These are phyloP conservation scores for Cadophora malorum DNA, from an alignment of 2,329 filamentous ascomycete species.

Conservation along the genomic window DNA sequence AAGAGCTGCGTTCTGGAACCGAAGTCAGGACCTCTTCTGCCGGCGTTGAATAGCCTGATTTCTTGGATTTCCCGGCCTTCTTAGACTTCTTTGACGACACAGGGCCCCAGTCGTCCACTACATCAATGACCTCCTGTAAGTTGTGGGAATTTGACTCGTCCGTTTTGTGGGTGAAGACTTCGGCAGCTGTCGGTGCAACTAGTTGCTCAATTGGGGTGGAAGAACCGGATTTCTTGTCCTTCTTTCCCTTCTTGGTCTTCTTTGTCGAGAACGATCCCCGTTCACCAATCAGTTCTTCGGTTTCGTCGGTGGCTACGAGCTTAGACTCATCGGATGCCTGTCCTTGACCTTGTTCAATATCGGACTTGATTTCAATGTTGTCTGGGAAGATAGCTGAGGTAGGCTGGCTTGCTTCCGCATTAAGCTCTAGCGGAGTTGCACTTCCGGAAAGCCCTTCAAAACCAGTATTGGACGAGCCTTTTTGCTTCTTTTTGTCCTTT, in stretches of 20 bases:
- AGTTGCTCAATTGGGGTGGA: slow-evolving; percentile 22
- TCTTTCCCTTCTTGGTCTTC: slow-evolving; percentile 34
- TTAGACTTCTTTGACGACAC: slow-evolving; percentile 47
- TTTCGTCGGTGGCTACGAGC: neutral
- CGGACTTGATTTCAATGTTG: neutral
- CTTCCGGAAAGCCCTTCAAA: slow-evolving; percentile 20
- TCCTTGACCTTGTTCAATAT: neutral
- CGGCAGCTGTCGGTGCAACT: neutral
- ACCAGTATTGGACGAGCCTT: slow-evolving; percentile 20
- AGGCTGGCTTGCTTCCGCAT: slow-evolving; percentile 11
- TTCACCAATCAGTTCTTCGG: slow-evolving; percentile 22
- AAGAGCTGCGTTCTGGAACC: neutral
- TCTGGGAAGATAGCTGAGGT: neutral
- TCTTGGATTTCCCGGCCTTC: slow-evolving; percentile 48
- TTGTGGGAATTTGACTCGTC: neutral
- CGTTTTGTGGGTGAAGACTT: neutral
- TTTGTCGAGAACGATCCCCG: slow-evolving; percentile 22
- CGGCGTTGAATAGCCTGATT: slow-evolving; percentile 5
- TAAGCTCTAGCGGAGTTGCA: slow-evolving; percentile 23
- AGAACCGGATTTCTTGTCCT: slow-evolving; percentile 27
- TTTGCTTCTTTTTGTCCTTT: slow-evolving; percentile 28
- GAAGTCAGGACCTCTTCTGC: slow-evolving; percentile 3
- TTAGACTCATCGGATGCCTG: neutral
- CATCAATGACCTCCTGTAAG: neutral
- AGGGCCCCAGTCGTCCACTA: slow-evolving; percentile 21